Base-by-base conservation (phyloP, 2,329 filamentous ascomycete species). In the Nemania abortiva region DNA sequence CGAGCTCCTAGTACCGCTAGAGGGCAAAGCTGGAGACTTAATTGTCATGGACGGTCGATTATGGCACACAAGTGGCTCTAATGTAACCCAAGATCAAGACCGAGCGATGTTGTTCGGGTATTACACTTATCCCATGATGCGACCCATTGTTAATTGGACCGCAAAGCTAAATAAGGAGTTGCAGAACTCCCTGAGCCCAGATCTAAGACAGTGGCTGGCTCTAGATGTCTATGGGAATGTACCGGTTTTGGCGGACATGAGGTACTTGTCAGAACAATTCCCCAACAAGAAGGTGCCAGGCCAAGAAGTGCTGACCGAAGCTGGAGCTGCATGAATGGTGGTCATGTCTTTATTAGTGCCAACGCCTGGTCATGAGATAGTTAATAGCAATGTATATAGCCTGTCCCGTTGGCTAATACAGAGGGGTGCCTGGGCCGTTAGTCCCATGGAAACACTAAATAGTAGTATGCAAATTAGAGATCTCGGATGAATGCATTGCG, bases 61-160 rank as follows among this genome's bases (percentile, higher is more conserved):
- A 1, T 80, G 79, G 79, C 78, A 80, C 42, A 80, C 78, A 2
- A 73, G 68, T 9, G 78, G 78, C n/a, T 60, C 65, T 39, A 80
- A 80, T 54, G 72, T 77, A 20, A 79, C 78, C 0, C 65, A 73
- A 55, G 76, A 78, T 39, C 60, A 77, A 63, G 77, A 80, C 31
- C 70, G 78, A 1, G 78, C 78, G 24, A 53, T 80, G 45, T n/a
- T 79, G 9, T 79, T 80, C 55, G 78, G 73, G 9, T 78, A 77
- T 47, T 81, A 81, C 61, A 78, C 77, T 27, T 71, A 70, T 10
- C 71, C 77, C 0, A 77, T 76, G 57, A 61, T 79, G 55, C 63
- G 77, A 20, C 74, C 77, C 20, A 76, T 78, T 70, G 75, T 79
- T 6, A 60, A 60, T 11, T 60, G 57, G 57, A 52, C 45, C 24